Base-by-base conservation (phyloP, 305 asterid genomes). In the Andrographis paniculata region DNA sequence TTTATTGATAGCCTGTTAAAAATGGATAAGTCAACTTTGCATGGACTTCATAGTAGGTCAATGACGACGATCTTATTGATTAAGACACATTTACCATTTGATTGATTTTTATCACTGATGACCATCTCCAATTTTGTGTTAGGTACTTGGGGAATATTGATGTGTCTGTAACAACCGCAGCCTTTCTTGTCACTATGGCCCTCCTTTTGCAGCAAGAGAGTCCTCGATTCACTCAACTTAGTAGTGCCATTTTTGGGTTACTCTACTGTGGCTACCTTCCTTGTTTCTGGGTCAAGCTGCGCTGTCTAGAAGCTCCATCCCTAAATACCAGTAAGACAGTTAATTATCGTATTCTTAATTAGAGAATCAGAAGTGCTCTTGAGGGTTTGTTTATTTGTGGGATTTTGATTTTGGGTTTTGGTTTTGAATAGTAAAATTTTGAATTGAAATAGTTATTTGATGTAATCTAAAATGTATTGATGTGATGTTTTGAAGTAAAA, bases 181-280 rank as follows among this genome's bases (percentile, higher is more conserved):
- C 99, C 48, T 91, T 80, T 72, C 69, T 80, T 22, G 78, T 86
- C 60, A 78, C 84, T 37, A 72, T 61, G 72, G 79, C 85, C 17
- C 67, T 91, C 63, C 77, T 82, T 46, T 51, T 86, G 58, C 99
- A 86, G 75, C 76, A 78, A 68, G 80, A 82, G 55, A 73, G 72
- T 71, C 96, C 99, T 52, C 88, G 94, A 55, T 91, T 91, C 67
- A 60, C 95, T 61, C 93, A 91, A 65, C 94, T 91, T 52, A 77
- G 93, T 58, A 86, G 89, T 71, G 64, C 95, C 61, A 75, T 91
- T 80, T 91, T 91, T 73, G 99, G 95, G 60, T 85, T 86, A 48
- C 80, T 91, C 53, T 91, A 86, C 55, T 80, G 95, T 59, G 99
- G 96, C 48, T 91, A 80, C 72, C 96, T 91, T 66, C 99, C 99